Evolutionary conservation across 129 eudicot species (phyloP), one percentile per base, ranked within the genome.

Genomic region (Centrapalus pauciflorus): DNA sequence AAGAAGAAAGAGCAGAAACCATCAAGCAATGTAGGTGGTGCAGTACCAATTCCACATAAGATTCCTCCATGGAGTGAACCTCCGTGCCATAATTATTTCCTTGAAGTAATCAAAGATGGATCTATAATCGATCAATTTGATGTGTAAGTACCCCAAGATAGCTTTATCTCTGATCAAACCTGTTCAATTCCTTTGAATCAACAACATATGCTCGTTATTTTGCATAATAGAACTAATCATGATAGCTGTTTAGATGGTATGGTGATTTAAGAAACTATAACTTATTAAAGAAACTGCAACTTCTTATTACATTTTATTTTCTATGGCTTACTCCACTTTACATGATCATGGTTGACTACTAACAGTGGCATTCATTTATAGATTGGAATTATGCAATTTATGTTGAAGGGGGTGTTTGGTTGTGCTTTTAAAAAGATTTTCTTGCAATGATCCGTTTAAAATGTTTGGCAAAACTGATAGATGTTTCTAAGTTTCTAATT

Each of bases 1-100:
- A 52, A 49, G n/a, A 71, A 55, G 3, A 59, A 65, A 68, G 75
- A 65, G 51, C 85, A 72, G 33, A 62, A 54, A 45, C 69, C 73
- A 4, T 25, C 79, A 21, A n/a, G 46, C 74, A 57, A 64, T 60
- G 65, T 7, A 27, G 72, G 59, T 60, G 67, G 67, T 29, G 58
- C 21, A 65, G 45, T 64, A 51, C 37, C 77, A 1, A 83, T 82
- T 26, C 95, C 99, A 13, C 89, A 93, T 66, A 73, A 81, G 3
- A 86, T 89, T 70, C 99, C 99, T 20, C n/a, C 77, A 6, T 93
- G 99, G 99, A 89, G 95, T 61, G 93, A 72, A 25, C 78, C 96
- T 38, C 99, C 99, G 0, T 71, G 81, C 52, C 90, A 79, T 67
- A 57, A 70, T 3, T 89, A 61, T 41, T 84, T 37, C 64, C 77